Base-by-base conservation (phyloP, 2,329 filamentous ascomycete genomes). In the Cercospora janseana region DNA sequence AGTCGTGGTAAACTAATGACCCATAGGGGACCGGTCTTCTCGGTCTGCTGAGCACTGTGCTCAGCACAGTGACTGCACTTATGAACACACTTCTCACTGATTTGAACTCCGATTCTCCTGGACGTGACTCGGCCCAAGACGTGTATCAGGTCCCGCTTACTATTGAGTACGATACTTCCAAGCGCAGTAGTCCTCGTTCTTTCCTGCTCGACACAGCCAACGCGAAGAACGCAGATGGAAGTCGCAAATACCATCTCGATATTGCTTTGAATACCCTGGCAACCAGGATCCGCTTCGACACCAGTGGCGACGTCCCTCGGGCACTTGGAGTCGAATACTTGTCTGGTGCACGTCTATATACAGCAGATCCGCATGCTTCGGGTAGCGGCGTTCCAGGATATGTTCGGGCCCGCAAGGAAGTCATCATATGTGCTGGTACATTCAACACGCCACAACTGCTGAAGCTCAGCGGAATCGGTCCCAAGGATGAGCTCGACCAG, bases 381-480 rank as follows among this genome's bases (percentile, higher is more conserved):
- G 61, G 62, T 23, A 52, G 58, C 29, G 31, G 38, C n/a, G 74
- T 75, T 28, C 66, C 58, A 12, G 74, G 75, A 12, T 66, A 64
- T 29, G 73, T 69, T 24, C 63, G 59, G 6, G 74, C 75, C 3
- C 69, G 65, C 10, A 66, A 66, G 20, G 75, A 77, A 56, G 69
- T 76, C 26, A 74, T 77, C 56, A 54, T 76, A 31, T 66, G 72
- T 6, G 75, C 64, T 6, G 82, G 82, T 13, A 76, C 79, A 1
- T 85, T 80, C 66, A 82, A 85, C 67, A 78, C 78, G 1, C 81
- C 82, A 5, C 82, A 86, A 65, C 67, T 87, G 2, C 77, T 87
- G 10, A 80, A 83, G 69, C 75, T 85, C 1, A 79, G 74, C 44
- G 83, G 83, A 12, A 75, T 86, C 26, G 83, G 83, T 0, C 80